Base-by-base conservation (phyloP, 2,329 filamentous ascomycete species). In the Fusarium sp. region DNA sequence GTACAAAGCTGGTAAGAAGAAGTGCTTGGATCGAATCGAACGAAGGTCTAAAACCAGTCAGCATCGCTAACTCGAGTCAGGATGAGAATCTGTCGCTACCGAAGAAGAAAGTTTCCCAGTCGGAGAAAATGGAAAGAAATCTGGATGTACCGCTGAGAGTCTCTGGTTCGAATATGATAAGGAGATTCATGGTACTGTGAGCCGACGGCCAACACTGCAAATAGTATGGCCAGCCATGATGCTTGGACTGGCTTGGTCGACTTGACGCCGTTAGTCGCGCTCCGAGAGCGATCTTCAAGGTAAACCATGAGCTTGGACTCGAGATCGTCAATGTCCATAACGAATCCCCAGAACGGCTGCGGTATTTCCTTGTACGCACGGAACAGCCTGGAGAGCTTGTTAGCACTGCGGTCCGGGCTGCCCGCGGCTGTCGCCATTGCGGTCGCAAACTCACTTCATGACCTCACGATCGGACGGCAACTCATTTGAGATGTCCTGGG, bases 341-440 rank as follows among this genome's bases (percentile, higher is more conserved):
- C 88, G 59, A 92, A 91, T 2, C 90, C 90, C 91, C 91, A 92
- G 74, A 92, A 92, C 2, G 90, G 90, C 58, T 92, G 91, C 2
- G 91, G 88, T 27, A 91, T 90, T 77, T 92, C 90, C 79, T 92
- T 92, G 82, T 92, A 92, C 2, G 90, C 89, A 52, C 89, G 87
- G 77, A 92, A 92, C 8, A 92, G 83, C 76, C 90, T 92, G 67
- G 10, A 37, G 56, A 43, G 30, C 35, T 64, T 69, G 72, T 71
- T 35, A 76, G 50, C 34, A 16, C 59, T 43, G 58, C 20, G 10
- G 11, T 14, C 25, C 32, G 20, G 32, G 23, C 27, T 54, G 48
- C 30, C 39, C 65, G 2, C 25, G 57, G 39, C 37, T 37, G 34
- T 8, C 23, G 9, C 11, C 25, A 34, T 60, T 48, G 25, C 14